Evolutionary conservation across 108 stramenopile genomes (phyloP).

Genomic region (Stephanodiscus triporus): DNA sequence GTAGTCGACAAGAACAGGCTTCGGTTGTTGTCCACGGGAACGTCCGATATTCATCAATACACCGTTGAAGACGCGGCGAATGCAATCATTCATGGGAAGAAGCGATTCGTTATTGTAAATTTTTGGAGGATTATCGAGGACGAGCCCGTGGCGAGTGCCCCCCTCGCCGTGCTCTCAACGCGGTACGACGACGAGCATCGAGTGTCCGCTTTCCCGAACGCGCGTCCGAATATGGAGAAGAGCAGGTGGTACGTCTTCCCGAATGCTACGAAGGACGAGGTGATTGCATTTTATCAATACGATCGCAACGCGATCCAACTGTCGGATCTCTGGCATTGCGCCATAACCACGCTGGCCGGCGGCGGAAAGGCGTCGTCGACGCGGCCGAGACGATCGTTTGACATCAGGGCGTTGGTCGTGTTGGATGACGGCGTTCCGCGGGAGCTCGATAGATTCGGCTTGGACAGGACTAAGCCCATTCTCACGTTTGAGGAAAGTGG

Average conservation of each 20-base stretch:
- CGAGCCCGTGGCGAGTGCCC: constrained; percentile 39
- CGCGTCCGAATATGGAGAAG: constrained; percentile 26
- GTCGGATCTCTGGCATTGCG: constrained; percentile 68
- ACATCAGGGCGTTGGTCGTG: constrained; percentile 56
- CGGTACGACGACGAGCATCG: constrained; percentile 33
- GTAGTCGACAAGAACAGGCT: constrained; percentile 56
- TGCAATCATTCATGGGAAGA: constrained; percentile 18
- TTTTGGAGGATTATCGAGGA: constrained; percentile 49
- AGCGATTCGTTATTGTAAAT: constrained; percentile 59
- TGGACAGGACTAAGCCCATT: constrained; percentile 32
- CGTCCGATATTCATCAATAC: neutral
- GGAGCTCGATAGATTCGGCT: constrained; percentile 45
- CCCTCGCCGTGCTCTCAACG: constrained; percentile 48
- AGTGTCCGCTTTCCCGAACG: constrained; percentile 43
- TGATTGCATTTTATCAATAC: constrained; percentile 62
- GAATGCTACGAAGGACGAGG: constrained; percentile 44
- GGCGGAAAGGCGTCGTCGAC: neutral
- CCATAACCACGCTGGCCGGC: constrained; percentile 13
- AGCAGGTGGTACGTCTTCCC: constrained; percentile 64
- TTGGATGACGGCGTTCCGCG: constrained; percentile 52
- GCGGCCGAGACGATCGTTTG: constrained; percentile 58
- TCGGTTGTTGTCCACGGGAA: constrained; percentile 8
- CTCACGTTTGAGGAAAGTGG: constrained; percentile 58
- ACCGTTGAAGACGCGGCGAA: neutral
- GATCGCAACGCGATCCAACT: constrained; percentile 41